Base-by-base conservation (phyloP, 2,329 filamentous ascomycete species). In the Aspergillus sp. region DNA sequence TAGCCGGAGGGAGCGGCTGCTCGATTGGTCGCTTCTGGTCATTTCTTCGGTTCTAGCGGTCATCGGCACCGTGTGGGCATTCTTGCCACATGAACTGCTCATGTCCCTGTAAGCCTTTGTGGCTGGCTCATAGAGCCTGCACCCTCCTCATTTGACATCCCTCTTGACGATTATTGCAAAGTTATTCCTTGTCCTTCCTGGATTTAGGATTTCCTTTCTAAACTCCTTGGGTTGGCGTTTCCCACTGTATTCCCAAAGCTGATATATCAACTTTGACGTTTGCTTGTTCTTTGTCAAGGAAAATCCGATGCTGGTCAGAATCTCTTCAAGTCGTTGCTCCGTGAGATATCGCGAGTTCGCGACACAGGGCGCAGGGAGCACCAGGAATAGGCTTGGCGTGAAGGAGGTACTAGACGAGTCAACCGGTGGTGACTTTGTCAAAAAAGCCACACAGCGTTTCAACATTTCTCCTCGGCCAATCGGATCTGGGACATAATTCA, bases 401-500 rank as follows among this genome's bases (percentile, higher is more conserved):
- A 77, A 70, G 4, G 72, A 66, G 8, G 68, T 64, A 19, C 19
- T 19, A n/a, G 69, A 62, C 31, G 60, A 66, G 46, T 61, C 61
- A 47, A 64, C 46, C 23, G 57, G 69, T 22, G 66, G 58, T 28
- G 59, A 55, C 15, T 67, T 62, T 19, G 75, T 85, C 49, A 96
- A 80, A 72, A 97, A 97, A 22, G 85, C 78, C 15, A 89, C 82
- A 38, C 90, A 93, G 46, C 91, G 86, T 56, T 85, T 82, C 57
- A 99, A 84, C 95, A 99, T 99, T 61, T 91, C 86, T 2, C 95
- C 95, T 69, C 93, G 85, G 4, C 83, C 85, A 34, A 79, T 79
- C 3, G 92, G 85, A 68, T 93, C 89, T 0, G 94, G 91, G 3
- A 98, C 93, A 72, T 93, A 99, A 76, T 99, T 99, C 65, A 99